These are phyloP conservation scores for Allium cepa DNA, from an alignment of 106 monocot genomes.

Conservation along the genomic window DNA sequence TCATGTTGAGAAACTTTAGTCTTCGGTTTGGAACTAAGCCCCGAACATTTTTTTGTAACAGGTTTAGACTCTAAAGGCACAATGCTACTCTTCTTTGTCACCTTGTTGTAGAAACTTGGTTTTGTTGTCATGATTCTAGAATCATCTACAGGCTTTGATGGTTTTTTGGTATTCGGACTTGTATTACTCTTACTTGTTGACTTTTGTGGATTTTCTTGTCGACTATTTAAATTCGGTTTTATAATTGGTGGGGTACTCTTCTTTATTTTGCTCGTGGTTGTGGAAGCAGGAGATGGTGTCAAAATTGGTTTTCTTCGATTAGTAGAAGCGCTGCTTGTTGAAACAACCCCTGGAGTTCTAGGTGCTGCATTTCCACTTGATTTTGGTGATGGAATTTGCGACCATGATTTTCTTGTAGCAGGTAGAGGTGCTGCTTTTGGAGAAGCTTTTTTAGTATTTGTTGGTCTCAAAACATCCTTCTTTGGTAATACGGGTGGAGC, in stretches of 20 bases:
- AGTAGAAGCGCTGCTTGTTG: conserved; percentile 9
- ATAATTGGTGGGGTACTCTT: conserved; percentile 22
- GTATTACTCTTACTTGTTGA: conserved; percentile 20
- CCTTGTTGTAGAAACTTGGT: conserved; percentile 63
- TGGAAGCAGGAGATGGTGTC: conserved; percentile 23
- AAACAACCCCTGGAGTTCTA: conserved; percentile 24
- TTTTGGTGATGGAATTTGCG: conserved; percentile 29
- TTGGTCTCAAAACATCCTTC: conserved; percentile 47
- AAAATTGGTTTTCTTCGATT: conserved; percentile 32
- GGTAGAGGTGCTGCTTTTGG: conserved; percentile 28
- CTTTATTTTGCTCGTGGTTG: conserved; percentile 32
- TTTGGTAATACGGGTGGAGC: conserved; percentile 63
- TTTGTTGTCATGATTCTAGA: conserved; percentile 30
- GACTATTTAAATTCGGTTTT: conserved; percentile 31
- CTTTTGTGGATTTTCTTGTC: conserved; percentile 45
- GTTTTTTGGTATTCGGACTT: conserved; percentile 29
- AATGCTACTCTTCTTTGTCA: conserved; percentile 75
- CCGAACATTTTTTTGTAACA: conserved; percentile 46
- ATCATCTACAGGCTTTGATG: conserved; percentile 22
- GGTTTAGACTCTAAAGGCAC: conserved; percentile 91
- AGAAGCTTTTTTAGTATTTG: conserved; percentile 42
- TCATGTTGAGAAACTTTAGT: conserved; percentile 29
- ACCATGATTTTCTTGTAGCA: conserved; percentile 30
- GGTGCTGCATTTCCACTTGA: conserved; percentile 28
- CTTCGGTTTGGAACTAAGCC: conserved; percentile 25